These are phyloP conservation scores for Helianthus tuberosus DNA, from an alignment of 129 eudicot species.

Conservation along the genomic window DNA sequence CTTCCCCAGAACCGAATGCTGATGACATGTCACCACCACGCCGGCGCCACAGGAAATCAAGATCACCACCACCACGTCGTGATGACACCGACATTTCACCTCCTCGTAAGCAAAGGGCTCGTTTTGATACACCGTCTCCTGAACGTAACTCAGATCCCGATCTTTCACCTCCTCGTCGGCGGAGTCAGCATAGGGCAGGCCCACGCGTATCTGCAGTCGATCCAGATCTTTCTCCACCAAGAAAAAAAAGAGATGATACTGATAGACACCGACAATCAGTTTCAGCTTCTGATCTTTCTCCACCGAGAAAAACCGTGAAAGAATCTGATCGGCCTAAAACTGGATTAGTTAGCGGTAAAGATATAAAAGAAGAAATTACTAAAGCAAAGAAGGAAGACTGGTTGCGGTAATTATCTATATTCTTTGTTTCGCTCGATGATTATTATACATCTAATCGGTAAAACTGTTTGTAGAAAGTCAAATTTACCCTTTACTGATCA, in stretches of 20 bases:
- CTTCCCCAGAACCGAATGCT: slow-evolving; percentile 45
- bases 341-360: slow-evolving; percentile 86
- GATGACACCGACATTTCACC: slow-evolving; percentile 37
- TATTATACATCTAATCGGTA: slow-evolving; percentile 3
- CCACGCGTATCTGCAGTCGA: slow-evolving; percentile 19
- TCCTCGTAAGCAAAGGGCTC: slow-evolving; percentile 53
- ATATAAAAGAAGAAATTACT: slow-evolving; percentile 73
- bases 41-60: slow-evolving; percentile 6
- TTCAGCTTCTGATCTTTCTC: slow-evolving; percentile 59
- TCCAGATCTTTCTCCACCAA: slow-evolving; percentile 74
- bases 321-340: slow-evolving; percentile 55
- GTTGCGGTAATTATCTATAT: slow-evolving; percentile 53
- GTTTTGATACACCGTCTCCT: slow-evolving; percentile 49
- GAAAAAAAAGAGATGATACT: slow-evolving; percentile 28
- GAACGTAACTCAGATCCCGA: slow-evolving; percentile 45
- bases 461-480: background rate
- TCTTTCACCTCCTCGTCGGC: slow-evolving; percentile 60
- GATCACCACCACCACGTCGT: background rate
- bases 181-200: slow-evolving; percentile 26
- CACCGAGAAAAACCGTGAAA: slow-evolving; percentile 54
- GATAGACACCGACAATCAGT: slow-evolving; percentile 23
- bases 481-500: slow-evolving; percentile 10
- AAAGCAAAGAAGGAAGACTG: slow-evolving; percentile 67
- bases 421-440: slow-evolving; percentile 2
- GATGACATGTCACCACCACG: slow-evolving; percentile 49